phyloP scores from a whole-genome alignment of 140 eudicot species.

The Stevia rebaudiana region DNA sequence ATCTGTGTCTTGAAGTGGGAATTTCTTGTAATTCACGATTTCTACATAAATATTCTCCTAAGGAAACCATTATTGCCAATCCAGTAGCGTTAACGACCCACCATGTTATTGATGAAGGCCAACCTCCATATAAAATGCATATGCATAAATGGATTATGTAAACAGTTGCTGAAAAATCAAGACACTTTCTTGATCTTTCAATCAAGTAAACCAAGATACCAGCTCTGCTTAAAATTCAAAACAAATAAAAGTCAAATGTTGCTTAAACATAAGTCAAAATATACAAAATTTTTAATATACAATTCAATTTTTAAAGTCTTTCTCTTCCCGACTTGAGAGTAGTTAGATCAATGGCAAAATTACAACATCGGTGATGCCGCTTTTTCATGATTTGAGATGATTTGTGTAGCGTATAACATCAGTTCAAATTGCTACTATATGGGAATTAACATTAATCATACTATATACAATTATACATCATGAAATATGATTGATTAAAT shows the following conservation, averaged over 20 bases:
- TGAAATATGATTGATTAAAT: background rate
- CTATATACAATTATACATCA: too few species aligned
- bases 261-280: background rate
- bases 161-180: conserved; percentile 83
- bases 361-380: conserved; percentile 4
- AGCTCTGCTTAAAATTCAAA: conserved; percentile 54
- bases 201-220: conserved; percentile 65
- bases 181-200: conserved; percentile 92
- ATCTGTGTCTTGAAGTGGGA: conserved; percentile 66
- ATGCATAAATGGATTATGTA: conserved; percentile 78
- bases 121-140: conserved; percentile 85
- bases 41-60: conserved; percentile 87
- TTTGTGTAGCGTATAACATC: conserved; percentile 9
- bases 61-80: conserved; percentile 76
- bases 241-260: background rate
- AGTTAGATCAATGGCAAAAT: conserved; percentile 5
- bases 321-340: background rate
- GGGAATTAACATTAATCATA: conserved; percentile 2
- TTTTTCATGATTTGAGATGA: background rate
- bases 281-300: background rate
- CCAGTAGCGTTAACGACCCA: conserved; percentile 87
- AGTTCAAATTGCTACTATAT: background rate
- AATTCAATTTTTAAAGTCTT: background rate
- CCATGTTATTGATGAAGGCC: conserved; percentile 96
- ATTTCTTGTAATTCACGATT: conserved; percentile 74